Conservation (phyloP, 2,329 filamentous ascomycete species). For the Metarhizium humberi region DNA sequence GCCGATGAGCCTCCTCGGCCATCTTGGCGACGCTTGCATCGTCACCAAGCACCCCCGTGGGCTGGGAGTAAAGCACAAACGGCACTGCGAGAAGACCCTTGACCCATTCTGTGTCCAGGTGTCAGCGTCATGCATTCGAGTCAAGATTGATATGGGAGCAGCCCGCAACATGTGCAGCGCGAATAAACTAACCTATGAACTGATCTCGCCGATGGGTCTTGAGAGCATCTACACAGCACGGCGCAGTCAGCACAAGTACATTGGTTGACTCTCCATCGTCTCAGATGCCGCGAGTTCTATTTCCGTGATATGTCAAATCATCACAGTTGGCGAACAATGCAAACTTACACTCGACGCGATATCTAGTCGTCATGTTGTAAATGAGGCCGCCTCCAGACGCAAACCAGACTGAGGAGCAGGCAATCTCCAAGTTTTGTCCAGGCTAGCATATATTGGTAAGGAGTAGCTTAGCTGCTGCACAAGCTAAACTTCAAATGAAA, state of each 20-base stretch:
- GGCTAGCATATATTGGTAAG: too few species aligned
- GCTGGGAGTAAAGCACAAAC: slow-evolving; percentile 93
- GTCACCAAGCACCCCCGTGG: slow-evolving; percentile 74
- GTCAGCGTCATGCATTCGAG: background rate
- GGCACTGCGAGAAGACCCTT: slow-evolving; percentile 90
- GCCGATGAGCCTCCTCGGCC: slow-evolving; percentile 70
- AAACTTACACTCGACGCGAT: slow-evolving; percentile 64
- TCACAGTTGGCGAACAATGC: too few species aligned
- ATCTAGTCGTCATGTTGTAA: slow-evolving; percentile 48
- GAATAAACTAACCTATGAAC: slow-evolving; percentile 54
- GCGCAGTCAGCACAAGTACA: too few species aligned
- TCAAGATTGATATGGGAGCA: background rate
- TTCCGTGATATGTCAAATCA: too few species aligned
- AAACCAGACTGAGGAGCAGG: too few species aligned
- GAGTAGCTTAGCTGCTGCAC: too few species aligned
- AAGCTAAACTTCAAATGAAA: background rate
- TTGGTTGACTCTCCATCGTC: too few species aligned
- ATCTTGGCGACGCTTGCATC: slow-evolving; percentile 59
- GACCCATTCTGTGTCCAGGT: slow-evolving; percentile 70
- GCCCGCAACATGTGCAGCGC: too few species aligned
- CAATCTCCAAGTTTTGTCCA: too few species aligned
- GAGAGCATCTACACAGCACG: slow-evolving; percentile 38
- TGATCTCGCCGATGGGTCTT: slow-evolving; percentile 89
- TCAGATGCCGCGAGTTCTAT: too few species aligned
- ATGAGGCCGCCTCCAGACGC: background rate